Evolutionary conservation across 2,329 filamentous ascomycete species (phyloP).

Genomic region (Chaetomium globosum): DNA sequence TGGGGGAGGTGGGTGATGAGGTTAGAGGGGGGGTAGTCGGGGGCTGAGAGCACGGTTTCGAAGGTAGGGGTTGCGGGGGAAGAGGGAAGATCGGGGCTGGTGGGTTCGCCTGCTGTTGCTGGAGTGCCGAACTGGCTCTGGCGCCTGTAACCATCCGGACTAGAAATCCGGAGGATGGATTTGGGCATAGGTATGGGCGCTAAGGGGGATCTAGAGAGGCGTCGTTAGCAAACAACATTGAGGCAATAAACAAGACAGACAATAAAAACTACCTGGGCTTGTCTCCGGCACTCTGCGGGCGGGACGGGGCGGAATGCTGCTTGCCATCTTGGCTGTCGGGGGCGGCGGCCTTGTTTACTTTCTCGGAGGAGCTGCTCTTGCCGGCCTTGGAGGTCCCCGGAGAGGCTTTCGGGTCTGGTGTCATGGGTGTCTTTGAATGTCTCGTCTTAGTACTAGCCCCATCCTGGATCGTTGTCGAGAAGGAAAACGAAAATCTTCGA

Average conservation of each 20-base stretch:
- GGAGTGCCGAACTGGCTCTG: constrained; percentile 29
- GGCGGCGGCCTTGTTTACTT: constrained; percentile 28
- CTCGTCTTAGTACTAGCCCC: constrained; percentile 34
- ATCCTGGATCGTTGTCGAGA: constrained; percentile 27
- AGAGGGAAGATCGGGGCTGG: constrained; percentile 17
- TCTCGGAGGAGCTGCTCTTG: constrained; percentile 33
- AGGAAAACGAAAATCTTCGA: constrained; percentile 34
- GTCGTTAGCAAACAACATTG: neutral
- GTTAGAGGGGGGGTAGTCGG: constrained; percentile 21
- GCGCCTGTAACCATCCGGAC: constrained; percentile 31
- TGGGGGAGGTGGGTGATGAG: constrained; percentile 14
- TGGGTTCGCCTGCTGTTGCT: constrained; percentile 22
- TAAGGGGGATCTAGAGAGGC: constrained; percentile 16
- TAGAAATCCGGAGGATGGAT: constrained; percentile 36
- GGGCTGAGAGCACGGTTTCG: neutral
- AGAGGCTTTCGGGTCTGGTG: constrained; percentile 27
- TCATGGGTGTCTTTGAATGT: constrained; percentile 32
- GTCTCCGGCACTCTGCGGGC: constrained; percentile 13
- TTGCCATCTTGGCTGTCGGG: constrained; percentile 23
- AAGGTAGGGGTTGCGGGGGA: constrained; percentile 10
- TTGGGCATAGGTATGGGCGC: constrained; percentile 30
- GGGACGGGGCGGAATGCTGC: constrained; percentile 10
- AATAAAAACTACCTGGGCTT: constrained; percentile 26
- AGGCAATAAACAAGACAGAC: neutral
- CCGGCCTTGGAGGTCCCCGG: constrained; percentile 27